Evolutionary conservation across 2,329 filamentous ascomycete genomes (phyloP).

Genomic region (Harringtonia lauricola): DNA sequence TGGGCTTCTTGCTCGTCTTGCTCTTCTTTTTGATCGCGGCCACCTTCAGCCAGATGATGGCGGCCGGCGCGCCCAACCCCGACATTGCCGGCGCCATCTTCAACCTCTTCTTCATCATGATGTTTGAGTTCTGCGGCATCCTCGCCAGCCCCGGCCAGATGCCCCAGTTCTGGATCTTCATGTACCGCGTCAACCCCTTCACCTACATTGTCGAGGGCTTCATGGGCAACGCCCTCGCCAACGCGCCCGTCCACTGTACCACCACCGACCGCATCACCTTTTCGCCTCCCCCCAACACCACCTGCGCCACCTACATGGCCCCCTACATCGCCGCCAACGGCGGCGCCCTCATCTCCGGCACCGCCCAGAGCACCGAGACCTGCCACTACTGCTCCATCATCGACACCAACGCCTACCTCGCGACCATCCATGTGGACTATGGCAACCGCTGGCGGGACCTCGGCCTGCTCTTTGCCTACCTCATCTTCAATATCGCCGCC

Average conservation of each 20-base stretch:
- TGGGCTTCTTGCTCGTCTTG: too few relatives aligned
- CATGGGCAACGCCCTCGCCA: conserved; percentile 58
- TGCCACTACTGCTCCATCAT: conserved; percentile 46
- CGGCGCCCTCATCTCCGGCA: conserved; percentile 46
- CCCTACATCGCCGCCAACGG: conserved; percentile 35
- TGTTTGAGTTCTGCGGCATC: conserved; percentile 44
- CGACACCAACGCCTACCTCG: conserved; percentile 41
- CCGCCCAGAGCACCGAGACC: conserved; percentile 26
- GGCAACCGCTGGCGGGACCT: conserved; percentile 56
- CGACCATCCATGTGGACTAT: conserved; percentile 38
- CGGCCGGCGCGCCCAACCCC: too few relatives aligned
- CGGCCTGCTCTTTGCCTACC: conserved; percentile 43
- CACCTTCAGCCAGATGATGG: too few relatives aligned
- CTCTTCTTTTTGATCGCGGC: too few relatives aligned
- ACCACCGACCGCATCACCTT: conserved; percentile 60
- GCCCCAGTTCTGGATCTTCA: conserved; percentile 67
- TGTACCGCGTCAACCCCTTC: conserved; percentile 53
- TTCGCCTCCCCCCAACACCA: conserved; percentile 42
- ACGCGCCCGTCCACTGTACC: conserved; percentile 54
- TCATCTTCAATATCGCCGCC: conserved; percentile 37
- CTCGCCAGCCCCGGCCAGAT: conserved; percentile 25
- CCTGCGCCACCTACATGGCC: conserved; percentile 48
- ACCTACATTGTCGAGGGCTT: conserved; percentile 62
- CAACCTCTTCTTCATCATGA: conserved; percentile 46
- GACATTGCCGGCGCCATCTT: conserved; percentile 54